These are phyloP conservation scores for Rhexocercosporidium sp. DNA, from an alignment of 2,329 filamentous ascomycete species.

Conservation along the genomic window DNA sequence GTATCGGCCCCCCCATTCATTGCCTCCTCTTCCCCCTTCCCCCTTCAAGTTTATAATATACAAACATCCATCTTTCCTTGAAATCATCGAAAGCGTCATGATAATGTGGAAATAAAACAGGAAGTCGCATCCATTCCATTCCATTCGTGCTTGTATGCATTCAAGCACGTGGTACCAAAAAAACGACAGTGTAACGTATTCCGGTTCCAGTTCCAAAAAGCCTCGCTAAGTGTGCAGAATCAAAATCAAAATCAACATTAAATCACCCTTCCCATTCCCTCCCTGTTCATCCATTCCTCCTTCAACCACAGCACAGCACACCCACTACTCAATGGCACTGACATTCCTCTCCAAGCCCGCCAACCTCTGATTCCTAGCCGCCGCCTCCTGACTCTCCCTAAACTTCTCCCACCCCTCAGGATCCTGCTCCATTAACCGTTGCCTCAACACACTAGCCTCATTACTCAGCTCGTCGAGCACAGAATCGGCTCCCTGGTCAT, in stretches of 20 bases:
- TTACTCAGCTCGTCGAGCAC: constrained; percentile 63
- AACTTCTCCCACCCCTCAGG: constrained; percentile 69
- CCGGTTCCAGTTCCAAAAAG: too few relatives aligned
- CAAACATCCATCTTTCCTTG: background rate
- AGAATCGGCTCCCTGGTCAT: constrained; percentile 57
- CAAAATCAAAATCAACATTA: background rate
- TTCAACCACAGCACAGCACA: background rate
- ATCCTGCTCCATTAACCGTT: constrained; percentile 62
- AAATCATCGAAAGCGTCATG: too few relatives aligned
- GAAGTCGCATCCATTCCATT: background rate
- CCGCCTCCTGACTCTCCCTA: constrained; percentile 60
- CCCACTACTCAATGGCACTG: constrained; percentile 33
- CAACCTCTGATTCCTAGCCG: constrained; percentile 34
- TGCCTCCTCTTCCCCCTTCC: too few relatives aligned
- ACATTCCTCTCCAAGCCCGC: constrained; percentile 28
- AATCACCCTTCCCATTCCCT: background rate
- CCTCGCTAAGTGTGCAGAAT: background rate
- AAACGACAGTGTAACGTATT: too few relatives aligned
- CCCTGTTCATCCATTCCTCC: background rate
- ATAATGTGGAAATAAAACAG: too few relatives aligned
- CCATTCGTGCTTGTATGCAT: too few relatives aligned
- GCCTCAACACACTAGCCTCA: constrained; percentile 48
- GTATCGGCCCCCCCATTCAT: too few relatives aligned
- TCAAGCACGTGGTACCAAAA: too few relatives aligned
- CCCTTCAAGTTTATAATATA: too few relatives aligned